phyloP scores from a whole-genome alignment of 2,329 filamentous ascomycete species.

The Neopestalotiopsis sp. region DNA sequence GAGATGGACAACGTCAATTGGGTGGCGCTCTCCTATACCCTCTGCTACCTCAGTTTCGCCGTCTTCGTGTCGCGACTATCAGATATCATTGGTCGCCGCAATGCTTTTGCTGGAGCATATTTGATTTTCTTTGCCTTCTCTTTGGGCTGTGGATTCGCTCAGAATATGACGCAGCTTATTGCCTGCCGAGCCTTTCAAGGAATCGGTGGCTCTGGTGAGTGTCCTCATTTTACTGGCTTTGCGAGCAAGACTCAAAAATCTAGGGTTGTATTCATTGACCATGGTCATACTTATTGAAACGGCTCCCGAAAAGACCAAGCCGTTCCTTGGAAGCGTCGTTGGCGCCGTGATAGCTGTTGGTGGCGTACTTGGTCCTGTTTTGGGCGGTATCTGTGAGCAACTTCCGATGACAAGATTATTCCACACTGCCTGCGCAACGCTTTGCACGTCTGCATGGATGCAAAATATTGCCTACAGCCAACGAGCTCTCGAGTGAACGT shows the following conservation, averaged over 20 bases:
- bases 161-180: conserved; percentile 51
- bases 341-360: conserved; percentile 53
- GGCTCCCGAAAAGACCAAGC: conserved; percentile 43
- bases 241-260: neutral
- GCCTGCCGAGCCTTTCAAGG: conserved; percentile 55
- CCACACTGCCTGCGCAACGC: neutral
- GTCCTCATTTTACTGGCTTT: neutral
- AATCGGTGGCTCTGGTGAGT: conserved; percentile 54
- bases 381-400: conserved; percentile 47
- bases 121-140: conserved; percentile 62
- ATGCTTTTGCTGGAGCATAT: conserved; percentile 55
- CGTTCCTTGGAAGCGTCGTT: conserved; percentile 51
- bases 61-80: conserved; percentile 60
- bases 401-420: neutral
- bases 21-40: conserved; percentile 60
- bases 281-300: conserved; percentile 61
- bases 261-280: conserved; percentile 58
- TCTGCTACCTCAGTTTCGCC: conserved; percentile 61
- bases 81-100: conserved; percentile 58
- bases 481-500: too few relatives aligned
- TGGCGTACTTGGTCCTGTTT: conserved; percentile 55
- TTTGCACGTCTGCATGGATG: neutral
- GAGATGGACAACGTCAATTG: conserved; percentile 53
- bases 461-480: neutral
- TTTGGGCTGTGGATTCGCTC: conserved; percentile 56